phyloP scores from a whole-genome alignment of 495 filamentous ascomycete species.

The Penicillium paradoxum region DNA sequence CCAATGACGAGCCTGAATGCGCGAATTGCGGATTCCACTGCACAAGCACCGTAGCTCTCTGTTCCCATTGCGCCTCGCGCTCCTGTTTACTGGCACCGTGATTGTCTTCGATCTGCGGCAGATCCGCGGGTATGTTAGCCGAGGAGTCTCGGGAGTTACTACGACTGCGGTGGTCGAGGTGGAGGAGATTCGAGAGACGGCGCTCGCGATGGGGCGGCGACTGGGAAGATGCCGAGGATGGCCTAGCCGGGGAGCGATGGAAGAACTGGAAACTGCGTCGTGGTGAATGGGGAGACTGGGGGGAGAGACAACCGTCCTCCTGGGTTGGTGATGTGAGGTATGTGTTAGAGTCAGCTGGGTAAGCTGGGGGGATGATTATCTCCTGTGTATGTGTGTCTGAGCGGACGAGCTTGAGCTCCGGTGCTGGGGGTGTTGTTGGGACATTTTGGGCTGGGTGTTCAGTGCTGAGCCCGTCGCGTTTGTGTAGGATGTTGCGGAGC shows the following conservation, averaged over 20 bases:
- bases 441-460: not conserved
- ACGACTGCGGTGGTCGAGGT: conserved; percentile 54
- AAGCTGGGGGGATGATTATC: conserved; percentile 61
- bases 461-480: conserved; percentile 53
- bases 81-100: conserved; percentile 44
- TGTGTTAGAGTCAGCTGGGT: conserved; percentile 33
- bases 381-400: conserved; percentile 78
- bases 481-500: conserved; percentile 68
- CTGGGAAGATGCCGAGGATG: conserved; percentile 33
- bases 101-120: conserved; percentile 64
- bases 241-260: conserved; percentile 42
- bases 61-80: conserved; percentile 69
- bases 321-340: not conserved
- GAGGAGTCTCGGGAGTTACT: conserved; percentile 51
- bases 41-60: conserved; percentile 80
- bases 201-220: conserved; percentile 33
- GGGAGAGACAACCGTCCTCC: conserved; percentile 11
- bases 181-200: conserved; percentile 66
- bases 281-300: conserved; percentile 26
- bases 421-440: conserved; percentile 35
- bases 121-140: conserved; percentile 67
- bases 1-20: conserved; percentile 19
- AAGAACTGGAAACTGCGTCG: conserved; percentile 48
- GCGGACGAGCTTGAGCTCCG: conserved; percentile 79
- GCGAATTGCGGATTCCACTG: conserved; percentile 51